Evolutionary conservation across 208 protist species (phyloP).

Genomic region (Leishmania lainsoni): DNA sequence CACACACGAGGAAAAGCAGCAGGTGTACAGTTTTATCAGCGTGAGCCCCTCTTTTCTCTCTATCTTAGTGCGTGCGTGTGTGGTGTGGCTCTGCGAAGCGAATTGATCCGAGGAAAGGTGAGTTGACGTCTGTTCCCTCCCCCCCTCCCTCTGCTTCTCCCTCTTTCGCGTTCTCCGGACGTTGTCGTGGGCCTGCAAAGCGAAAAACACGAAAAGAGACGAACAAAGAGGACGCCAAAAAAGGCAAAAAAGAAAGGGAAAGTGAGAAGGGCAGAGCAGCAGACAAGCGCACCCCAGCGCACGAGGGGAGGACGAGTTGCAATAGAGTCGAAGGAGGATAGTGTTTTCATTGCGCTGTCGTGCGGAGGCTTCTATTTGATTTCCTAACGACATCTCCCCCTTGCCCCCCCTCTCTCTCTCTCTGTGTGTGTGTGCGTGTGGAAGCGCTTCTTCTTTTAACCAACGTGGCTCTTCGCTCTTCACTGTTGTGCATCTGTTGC

Average conservation of each 20-base stretch:
- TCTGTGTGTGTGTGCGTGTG: neutral
- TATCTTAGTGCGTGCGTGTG: slow-evolving; percentile 1
- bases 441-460: neutral
- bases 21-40: neutral
- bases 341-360: neutral
- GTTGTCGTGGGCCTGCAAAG: neutral
- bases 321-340: neutral
- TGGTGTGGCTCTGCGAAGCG: neutral
- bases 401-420: neutral
- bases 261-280: neutral
- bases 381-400: neutral
- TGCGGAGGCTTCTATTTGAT: neutral
- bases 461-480: neutral
- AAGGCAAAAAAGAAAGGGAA: neutral
- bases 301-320: neutral
- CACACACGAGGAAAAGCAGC: neutral
- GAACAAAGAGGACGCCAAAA: neutral
- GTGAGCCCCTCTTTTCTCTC: neutral
- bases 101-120: neutral
- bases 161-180: neutral
- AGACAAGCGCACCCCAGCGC: neutral
- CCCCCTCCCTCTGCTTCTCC: neutral
- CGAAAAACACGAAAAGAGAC: too few species aligned
- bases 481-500: neutral
- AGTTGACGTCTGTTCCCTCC: neutral